A percentile compares a stretch with the other conserved stretches of the same genome.
Evolutionary conservation across 106 monocot genomes (phyloP).

Genomic region (Ottelia alismoides): DNA sequence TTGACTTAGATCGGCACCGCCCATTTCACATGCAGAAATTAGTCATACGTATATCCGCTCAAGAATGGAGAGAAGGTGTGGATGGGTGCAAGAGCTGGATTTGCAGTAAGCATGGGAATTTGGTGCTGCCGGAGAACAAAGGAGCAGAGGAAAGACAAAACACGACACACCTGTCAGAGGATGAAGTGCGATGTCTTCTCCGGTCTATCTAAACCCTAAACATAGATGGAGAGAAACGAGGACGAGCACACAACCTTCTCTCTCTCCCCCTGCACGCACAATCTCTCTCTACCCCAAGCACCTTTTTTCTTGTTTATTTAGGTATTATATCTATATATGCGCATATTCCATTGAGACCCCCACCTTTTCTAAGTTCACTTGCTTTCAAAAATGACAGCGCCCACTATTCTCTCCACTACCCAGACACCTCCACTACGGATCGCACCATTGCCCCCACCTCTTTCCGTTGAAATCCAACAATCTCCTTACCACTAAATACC

Average conservation of each 20-base stretch:
- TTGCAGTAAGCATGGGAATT: slow-evolving; percentile 27
- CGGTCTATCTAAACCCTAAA: slow-evolving; percentile 3
- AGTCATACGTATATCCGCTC: not conserved
- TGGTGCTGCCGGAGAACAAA: slow-evolving; percentile 17
- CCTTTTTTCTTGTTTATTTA: too few relatives aligned
- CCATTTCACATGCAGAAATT: slow-evolving; percentile 1
- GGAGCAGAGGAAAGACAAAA: slow-evolving; percentile 31
- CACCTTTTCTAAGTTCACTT: too few relatives aligned
- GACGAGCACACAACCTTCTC: not conserved
- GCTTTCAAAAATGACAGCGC: too few relatives aligned
- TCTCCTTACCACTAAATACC: too few relatives aligned
- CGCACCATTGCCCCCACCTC: too few relatives aligned
- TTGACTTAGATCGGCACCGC: not conserved
- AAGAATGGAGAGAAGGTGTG: not conserved
- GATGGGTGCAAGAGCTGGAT: not conserved
- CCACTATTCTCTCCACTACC: too few relatives aligned
- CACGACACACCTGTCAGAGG: slow-evolving; percentile 36
- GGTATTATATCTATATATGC: too few relatives aligned
- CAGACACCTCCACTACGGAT: too few relatives aligned
- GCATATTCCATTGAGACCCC: too few relatives aligned
- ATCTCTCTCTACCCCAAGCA: too few relatives aligned
- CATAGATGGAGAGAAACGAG: not conserved
- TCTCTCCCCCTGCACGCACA: slow-evolving; percentile 1
- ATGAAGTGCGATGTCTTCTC: slow-evolving; percentile 4
- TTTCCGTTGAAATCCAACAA: too few relatives aligned